A percentile compares a stretch with the other conserved stretches of the same genome.
These are phyloP conservation scores for Fraxinus americana DNA, from an alignment of 257 asterid genomes.

Conservation along the genomic window DNA sequence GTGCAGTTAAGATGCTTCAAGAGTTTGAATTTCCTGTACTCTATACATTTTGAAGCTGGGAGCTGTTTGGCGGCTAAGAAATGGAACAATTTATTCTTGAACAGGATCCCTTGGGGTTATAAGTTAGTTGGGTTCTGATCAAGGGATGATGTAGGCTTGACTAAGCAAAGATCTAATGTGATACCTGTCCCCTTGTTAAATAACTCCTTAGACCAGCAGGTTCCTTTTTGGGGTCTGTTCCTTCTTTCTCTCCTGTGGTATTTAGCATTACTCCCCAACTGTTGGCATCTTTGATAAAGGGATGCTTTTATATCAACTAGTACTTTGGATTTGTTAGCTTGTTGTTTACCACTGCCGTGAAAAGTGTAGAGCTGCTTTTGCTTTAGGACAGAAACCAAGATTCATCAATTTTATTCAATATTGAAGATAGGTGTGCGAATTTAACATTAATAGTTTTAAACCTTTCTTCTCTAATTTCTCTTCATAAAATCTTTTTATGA, in stretches of 20 bases:
- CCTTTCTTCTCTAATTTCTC: neutral
- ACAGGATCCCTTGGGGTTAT: neutral
- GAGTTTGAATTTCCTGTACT: neutral
- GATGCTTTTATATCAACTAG: neutral
- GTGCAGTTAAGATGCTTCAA: conserved; percentile 2
- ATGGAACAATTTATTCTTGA: conserved; percentile 13
- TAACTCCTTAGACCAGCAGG: neutral
- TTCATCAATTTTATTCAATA: neutral
- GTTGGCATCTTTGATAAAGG: neutral
- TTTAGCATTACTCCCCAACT: neutral
- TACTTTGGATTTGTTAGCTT: neutral
- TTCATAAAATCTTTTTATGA: neutral
- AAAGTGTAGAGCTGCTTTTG: neutral
- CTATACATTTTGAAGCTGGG: neutral
- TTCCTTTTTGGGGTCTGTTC: neutral
- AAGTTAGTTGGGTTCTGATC: conserved; percentile 11
- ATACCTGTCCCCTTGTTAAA: neutral
- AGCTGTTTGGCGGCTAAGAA: neutral
- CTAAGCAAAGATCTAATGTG: neutral
- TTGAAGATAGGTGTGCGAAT: neutral
- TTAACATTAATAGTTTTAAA: neutral
- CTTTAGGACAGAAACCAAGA: neutral
- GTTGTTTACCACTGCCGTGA: neutral
- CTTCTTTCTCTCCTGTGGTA: neutral
- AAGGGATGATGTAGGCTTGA: conserved; percentile 5